Conservation (phyloP, 2,329 filamentous ascomycete species). For the Pyrenophora teres region DNA sequence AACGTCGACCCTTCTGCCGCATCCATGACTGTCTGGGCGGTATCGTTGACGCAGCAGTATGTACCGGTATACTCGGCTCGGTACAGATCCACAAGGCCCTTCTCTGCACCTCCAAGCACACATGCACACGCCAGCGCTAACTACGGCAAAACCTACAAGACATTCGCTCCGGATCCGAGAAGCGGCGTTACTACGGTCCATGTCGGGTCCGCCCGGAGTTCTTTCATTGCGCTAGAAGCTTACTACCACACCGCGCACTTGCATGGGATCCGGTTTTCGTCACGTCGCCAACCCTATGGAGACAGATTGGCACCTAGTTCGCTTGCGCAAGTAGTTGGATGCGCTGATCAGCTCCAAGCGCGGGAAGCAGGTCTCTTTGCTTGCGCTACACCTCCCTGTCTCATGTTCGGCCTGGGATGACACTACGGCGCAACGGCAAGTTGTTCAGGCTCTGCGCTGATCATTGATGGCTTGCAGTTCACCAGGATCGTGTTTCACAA, state of each 20-base stretch:
- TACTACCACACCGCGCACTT: constrained; percentile 1
- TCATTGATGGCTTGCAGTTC: constrained; percentile 22
- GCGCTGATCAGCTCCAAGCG: constrained; percentile 17
- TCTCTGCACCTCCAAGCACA: no score
- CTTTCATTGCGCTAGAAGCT: constrained; percentile 15
- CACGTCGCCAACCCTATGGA: constrained; percentile 14
- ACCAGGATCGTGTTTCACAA: constrained; percentile 11
- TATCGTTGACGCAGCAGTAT: neutral
- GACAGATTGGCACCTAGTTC: constrained; percentile 5
- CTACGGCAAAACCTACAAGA: neutral
- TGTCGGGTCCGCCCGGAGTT: constrained; percentile 17
- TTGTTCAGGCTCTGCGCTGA: constrained; percentile 3
- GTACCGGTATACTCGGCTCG: no score
- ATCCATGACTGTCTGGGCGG: neutral
- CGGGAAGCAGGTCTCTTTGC: constrained; percentile 3
- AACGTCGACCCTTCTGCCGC: neutral
- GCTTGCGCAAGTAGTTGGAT: constrained; percentile 5
- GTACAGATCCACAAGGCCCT: no score
- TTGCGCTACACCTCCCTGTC: neutral
- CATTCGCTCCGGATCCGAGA: constrained; percentile 8
- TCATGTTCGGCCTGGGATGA: constrained; percentile 1
- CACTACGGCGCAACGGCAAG: constrained; percentile 12
- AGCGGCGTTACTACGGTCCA: constrained; percentile 19
- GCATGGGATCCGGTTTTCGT: constrained; percentile 7
- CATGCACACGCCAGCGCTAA: neutral